These are phyloP conservation scores for Truncatella angustata DNA, from an alignment of 2,329 filamentous ascomycete species.

Conservation along the genomic window DNA sequence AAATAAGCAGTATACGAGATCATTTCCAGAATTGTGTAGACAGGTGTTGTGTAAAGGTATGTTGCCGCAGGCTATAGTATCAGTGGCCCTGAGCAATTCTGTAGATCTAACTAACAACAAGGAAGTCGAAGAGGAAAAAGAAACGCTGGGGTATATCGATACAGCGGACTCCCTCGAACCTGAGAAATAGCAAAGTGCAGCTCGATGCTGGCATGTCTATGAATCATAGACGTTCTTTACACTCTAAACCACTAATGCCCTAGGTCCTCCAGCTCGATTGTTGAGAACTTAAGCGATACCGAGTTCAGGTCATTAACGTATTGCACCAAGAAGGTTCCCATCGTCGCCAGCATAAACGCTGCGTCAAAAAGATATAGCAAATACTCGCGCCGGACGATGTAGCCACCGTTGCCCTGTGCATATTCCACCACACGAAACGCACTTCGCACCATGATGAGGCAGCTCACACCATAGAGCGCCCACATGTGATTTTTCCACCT, in stretches of 20 bases:
- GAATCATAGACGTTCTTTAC: no score
- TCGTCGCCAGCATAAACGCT: conserved; percentile 36
- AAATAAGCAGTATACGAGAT: no score
- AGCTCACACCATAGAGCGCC: conserved; percentile 38
- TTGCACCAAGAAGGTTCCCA: conserved; percentile 30
- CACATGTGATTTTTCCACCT: conserved; percentile 34
- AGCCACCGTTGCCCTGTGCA: conserved; percentile 38
- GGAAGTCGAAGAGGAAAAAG: no score
- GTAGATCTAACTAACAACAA: no score
- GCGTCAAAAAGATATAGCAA: conserved; percentile 40
- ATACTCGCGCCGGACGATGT: conserved; percentile 38
- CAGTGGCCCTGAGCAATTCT: no score
- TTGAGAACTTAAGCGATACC: background rate
- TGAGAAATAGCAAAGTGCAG: no score
- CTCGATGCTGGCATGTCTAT: no score
- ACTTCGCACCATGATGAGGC: conserved; percentile 42
- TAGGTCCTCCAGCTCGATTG: background rate
- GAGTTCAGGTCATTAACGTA: conserved; percentile 15
- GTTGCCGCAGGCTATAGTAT: no score
- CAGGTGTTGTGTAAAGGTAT: no score
- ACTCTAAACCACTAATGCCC: background rate
- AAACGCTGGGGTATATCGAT: no score
- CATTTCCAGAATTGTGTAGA: no score
- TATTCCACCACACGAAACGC: conserved; percentile 48
- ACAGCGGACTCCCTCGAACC: no score